phyloP scores from a whole-genome alignment of 2,329 filamentous ascomycete genomes.

The Endocalyx cinctus region DNA sequence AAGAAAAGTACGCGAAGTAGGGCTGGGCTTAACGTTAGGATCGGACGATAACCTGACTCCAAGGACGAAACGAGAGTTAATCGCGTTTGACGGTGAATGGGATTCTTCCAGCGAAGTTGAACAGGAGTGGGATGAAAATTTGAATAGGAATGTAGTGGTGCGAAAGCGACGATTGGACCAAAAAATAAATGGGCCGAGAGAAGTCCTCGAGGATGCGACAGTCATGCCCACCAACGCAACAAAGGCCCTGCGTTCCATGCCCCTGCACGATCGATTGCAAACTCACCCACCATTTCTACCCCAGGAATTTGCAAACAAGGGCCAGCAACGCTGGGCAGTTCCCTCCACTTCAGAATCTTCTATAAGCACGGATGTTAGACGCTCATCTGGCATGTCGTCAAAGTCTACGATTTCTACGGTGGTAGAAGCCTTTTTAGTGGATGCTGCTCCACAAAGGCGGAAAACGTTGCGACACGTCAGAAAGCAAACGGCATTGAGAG shows the following conservation, averaged over 20 bases:
- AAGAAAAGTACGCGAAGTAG: constrained; percentile 31
- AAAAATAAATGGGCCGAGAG: constrained; percentile 26
- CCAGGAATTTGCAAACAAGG: constrained; percentile 20
- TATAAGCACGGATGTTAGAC: constrained; percentile 38
- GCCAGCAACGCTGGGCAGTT: constrained; percentile 26
- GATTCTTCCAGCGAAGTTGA: constrained; percentile 42
- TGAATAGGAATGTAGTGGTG: constrained; percentile 49
- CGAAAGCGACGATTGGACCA: constrained; percentile 38
- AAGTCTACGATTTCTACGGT: constrained; percentile 52
- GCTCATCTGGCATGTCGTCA: constrained; percentile 51
- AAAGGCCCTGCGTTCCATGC: constrained; percentile 42
- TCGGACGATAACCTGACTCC: constrained; percentile 36
- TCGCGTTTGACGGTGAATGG: constrained; percentile 58
- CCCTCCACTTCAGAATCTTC: constrained; percentile 35
- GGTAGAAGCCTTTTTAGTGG: constrained; percentile 55
- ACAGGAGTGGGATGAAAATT: constrained; percentile 51
- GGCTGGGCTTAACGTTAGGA: constrained; percentile 39
- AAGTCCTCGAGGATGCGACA: constrained; percentile 43
- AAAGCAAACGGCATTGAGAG: constrained; percentile 40
- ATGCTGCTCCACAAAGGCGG: constrained; percentile 41
- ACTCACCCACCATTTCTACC: constrained; percentile 32
- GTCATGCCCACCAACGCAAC: constrained; percentile 49
- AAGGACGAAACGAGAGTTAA: constrained; percentile 43
- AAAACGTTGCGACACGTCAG: constrained; percentile 58
- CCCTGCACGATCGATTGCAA: constrained; percentile 38